Evolutionary conservation across 352 stramenopile genomes (phyloP), one percentile per base, ranked within the genome.

Genomic region (Pythium periplocum): DNA sequence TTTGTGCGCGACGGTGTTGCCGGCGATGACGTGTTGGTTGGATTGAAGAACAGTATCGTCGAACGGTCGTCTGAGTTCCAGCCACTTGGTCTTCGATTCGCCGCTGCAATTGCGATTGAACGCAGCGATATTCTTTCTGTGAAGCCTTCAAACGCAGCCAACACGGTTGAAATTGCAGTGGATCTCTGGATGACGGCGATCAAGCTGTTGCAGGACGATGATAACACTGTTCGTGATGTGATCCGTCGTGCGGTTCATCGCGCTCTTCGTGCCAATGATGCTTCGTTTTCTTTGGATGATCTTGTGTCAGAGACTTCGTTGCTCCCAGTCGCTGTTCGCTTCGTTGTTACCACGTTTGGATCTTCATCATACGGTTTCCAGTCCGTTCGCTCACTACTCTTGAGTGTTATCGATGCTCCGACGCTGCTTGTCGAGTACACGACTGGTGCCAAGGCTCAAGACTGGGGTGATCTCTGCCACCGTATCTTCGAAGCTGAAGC

Each of bases 401-500:
- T 77, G 26, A 46, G 55, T 32, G 59, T 73, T 3, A 59, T 84
- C 8, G 70, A 86, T 35, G 75, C 73, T 0, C 61, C 65, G 1
- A 61, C 50, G 2, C 48, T 81, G 35, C 61, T 92, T 8, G 39
- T 61, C 3, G 64, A 82, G 12, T 86, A 81, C 53, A 48, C 68
- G 36, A 64, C 62, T 17, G 68, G 73, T 10, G 55, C 59, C 36
- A 78, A 74, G 45, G 64, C 67, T 0, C 62, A 75, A 45, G 72
- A 85, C 46, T 79, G 69, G 62, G 67, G 77, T 35, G 66, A 88
- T 43, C 55, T 90, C 6, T 86, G 73, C 48, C 67, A 69, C 44
- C 75, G 75, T 41, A 92, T 92, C 51, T 92, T 92, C 48, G 82
- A 92, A 51, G 69, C 77, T 5, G 82, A 92, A 59, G 87, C 76